Conservation (phyloP, 805 yeast species). For the Metschnikowia baotianmanensis region DNA sequence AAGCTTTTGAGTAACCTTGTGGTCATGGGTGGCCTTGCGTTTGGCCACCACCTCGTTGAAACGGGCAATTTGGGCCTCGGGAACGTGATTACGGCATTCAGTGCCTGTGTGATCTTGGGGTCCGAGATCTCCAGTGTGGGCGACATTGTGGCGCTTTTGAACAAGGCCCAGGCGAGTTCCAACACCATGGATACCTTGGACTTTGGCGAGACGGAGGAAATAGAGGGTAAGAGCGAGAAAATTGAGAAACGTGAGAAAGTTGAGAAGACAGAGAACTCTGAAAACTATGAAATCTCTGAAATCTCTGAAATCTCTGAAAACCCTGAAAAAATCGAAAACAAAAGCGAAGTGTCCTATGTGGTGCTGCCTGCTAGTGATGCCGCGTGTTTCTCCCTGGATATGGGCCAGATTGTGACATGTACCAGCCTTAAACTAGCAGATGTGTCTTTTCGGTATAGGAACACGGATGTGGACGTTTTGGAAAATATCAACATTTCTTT, state of each 20-base stretch:
- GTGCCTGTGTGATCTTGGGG: constrained; percentile 75
- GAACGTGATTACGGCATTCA: constrained; percentile 76
- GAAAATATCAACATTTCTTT: constrained; percentile 46
- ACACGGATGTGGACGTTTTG: constrained; percentile 51
- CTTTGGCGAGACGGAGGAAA: too few species aligned
- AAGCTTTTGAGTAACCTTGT: constrained; percentile 61
- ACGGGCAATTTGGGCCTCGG: constrained; percentile 52
- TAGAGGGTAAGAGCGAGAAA: too few species aligned
- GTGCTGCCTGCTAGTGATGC: constrained; percentile 1
- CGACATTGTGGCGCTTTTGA: constrained; percentile 56
- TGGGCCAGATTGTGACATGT: constrained; percentile 4
- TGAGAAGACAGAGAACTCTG: too few species aligned
- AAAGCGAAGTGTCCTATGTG: too few species aligned
- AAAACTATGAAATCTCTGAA: too few species aligned
- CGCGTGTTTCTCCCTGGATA: constrained; percentile 4
- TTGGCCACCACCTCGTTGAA: constrained; percentile 68
- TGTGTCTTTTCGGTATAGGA: constrained; percentile 63
- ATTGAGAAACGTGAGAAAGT: too few species aligned
- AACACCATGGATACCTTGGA: constrained; percentile 42
- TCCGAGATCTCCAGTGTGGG: constrained; percentile 54
- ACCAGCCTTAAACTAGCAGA: constrained; percentile 20
- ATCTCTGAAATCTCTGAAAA: too few species aligned
- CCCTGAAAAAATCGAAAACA: neutral
- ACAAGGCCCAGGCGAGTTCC: constrained; percentile 72
- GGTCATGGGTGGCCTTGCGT: constrained; percentile 93